Percentiles rank a stretch among this genome's conserved stretches.
phyloP scores from a whole-genome alignment of 2,329 filamentous ascomycete species.

The Alternaria metachromatica region DNA sequence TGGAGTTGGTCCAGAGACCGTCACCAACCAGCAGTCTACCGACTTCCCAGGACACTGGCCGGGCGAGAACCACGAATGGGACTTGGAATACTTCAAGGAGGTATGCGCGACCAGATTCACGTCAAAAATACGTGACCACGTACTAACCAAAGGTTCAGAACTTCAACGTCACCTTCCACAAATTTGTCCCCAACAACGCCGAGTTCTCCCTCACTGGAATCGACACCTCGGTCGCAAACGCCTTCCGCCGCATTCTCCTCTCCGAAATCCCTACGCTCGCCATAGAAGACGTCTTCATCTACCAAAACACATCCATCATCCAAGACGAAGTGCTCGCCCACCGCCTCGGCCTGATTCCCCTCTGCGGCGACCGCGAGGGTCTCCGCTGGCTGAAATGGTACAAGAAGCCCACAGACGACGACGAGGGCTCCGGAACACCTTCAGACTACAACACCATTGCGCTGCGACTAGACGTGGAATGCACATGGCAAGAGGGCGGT shows the following conservation, averaged over 20 bases:
- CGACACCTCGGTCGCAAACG: conserved; percentile 93
- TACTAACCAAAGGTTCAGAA: conserved; percentile 49
- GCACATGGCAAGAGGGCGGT: conserved; percentile 74
- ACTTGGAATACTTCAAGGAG: conserved; percentile 72
- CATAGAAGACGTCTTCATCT: conserved; percentile 90
- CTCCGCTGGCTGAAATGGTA: conserved; percentile 85
- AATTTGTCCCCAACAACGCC: conserved; percentile 76
- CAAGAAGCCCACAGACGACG: conserved; percentile 68
- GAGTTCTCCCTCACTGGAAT: conserved; percentile 91
- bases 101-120: conserved; percentile 45
- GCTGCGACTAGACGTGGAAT: conserved; percentile 77
- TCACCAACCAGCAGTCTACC: conserved; percentile 85
- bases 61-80: conserved; percentile 84
- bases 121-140: neutral
- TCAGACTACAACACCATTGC: conserved; percentile 88
- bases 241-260: conserved; percentile 94
- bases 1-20: conserved; percentile 85
- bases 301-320: conserved; percentile 97
- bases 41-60: conserved; percentile 93
- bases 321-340: conserved; percentile 96
- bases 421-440: conserved; percentile 50
- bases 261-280: conserved; percentile 93
- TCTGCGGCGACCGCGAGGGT: conserved; percentile 79
- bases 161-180: conserved; percentile 81
- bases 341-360: conserved; percentile 86